Evolutionary conservation across 306 rosid genomes (phyloP).

Genomic region (Cyamopsis tetragonoloba): DNA sequence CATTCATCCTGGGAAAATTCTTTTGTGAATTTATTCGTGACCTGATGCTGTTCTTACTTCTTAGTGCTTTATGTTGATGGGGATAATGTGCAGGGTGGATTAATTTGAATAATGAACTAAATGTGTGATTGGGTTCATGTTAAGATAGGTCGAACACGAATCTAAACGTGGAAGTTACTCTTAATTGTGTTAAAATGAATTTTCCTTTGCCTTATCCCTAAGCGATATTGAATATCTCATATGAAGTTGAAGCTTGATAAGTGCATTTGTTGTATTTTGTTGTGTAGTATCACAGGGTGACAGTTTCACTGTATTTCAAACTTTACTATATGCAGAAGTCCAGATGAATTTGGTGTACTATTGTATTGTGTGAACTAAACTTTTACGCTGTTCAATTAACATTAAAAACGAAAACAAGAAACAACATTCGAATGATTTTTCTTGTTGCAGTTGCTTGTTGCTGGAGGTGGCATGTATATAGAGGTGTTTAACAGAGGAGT

Average conservation of each 20-base stretch:
- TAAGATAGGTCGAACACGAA: no score
- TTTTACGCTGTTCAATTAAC: not conserved
- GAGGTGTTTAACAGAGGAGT: constrained; percentile 95
- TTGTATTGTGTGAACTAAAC: not conserved
- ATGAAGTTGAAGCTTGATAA: constrained; percentile 18
- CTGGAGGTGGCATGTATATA: constrained; percentile 97
- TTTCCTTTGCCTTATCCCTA: no score
- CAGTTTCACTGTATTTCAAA: constrained; percentile 6
- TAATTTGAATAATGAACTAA: not conserved
- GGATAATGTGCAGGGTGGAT: not conserved
- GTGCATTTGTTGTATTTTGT: not conserved
- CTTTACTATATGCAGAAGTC: not conserved
- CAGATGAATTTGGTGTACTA: not conserved
- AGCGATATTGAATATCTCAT: no score
- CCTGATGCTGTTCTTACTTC: not conserved
- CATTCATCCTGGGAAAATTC: not conserved
- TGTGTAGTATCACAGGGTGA: not conserved
- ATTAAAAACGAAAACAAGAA: not conserved
- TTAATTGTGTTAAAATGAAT: no score
- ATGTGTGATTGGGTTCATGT: no score
- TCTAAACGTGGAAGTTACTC: no score
- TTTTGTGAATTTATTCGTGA: not conserved
- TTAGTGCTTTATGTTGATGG: not conserved
- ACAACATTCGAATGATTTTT: not conserved
- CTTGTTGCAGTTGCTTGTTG: constrained; percentile 84